A percentile compares a stretch with the other conserved stretches of the same genome.
Conservation (phyloP, 208 protist genomes). For the Trypanosomatidae sp. region DNA sequence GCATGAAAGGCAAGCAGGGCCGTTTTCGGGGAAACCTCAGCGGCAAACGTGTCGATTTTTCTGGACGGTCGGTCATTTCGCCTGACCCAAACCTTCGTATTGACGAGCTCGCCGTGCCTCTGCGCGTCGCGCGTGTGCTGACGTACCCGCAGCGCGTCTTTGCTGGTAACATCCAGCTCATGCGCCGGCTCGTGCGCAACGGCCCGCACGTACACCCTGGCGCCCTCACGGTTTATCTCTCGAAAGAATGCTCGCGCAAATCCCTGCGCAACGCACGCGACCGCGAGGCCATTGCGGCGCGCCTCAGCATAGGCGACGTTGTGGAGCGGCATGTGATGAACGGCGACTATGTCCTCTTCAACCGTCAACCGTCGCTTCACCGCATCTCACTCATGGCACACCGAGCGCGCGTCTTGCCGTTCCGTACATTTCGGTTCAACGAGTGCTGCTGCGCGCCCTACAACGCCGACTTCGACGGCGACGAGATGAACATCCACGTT, state of each 20-base stretch:
- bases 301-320: conserved; percentile 96
- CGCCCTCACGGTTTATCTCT: conserved; percentile 93
- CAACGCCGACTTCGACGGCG: conserved; percentile 99
- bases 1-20: conserved; percentile 99
- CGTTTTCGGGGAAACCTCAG: conserved; percentile 99
- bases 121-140: conserved; percentile 95
- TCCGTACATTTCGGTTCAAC: conserved; percentile 99
- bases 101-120: conserved; percentile 97
- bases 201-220: conserved; percentile 97
- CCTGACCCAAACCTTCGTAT: conserved; percentile 99
- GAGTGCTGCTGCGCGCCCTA: conserved; percentile 98
- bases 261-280: conserved; percentile 72
- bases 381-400: conserved; percentile 99
- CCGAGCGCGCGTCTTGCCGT: conserved; percentile 94
- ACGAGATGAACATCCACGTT: conserved; percentile 99
- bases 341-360: conserved; percentile 99
- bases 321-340: conserved; percentile 99
- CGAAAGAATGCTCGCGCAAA: conserved; percentile 76
- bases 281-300: conserved; percentile 66
- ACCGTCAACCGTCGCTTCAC: conserved; percentile 99
- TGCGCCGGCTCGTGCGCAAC: conserved; percentile 95
- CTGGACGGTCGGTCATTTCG: conserved; percentile 99
- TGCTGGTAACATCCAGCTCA: conserved; percentile 91
- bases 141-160: conserved; percentile 98
- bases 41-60: conserved; percentile 99